Percentiles rank a stretch among this genome's conserved stretches.
Conservation (phyloP, 208 protist species). For the Leishmania arabica region DNA sequence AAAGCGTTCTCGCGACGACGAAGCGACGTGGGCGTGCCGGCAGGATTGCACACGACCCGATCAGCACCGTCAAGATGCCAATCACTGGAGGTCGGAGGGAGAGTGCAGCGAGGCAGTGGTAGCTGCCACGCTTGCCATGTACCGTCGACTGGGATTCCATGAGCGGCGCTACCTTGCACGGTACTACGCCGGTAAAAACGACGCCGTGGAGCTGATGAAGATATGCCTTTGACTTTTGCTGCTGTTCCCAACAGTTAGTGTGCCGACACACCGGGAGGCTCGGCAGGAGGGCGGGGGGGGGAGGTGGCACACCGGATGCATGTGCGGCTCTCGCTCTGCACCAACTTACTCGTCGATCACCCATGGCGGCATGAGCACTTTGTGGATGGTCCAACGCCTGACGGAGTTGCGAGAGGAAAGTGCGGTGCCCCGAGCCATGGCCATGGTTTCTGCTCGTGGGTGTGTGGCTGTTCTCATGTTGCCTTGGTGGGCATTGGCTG, state of each 20-base stretch:
- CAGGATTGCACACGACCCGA: background rate
- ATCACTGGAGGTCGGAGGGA: background rate
- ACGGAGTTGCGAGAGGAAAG: no score
- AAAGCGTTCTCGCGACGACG: background rate
- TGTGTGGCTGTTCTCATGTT: background rate
- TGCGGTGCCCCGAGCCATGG: background rate
- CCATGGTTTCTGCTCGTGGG: background rate
- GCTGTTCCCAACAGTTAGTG: background rate
- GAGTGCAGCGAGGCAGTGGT: background rate
- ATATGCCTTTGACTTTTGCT: background rate
- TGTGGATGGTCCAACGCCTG: background rate
- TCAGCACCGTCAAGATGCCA: background rate
- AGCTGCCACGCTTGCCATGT: constrained; percentile 43
- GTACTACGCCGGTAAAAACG: constrained; percentile 57
- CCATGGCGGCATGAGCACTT: background rate
- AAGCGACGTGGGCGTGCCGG: background rate
- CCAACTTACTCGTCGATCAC: background rate
- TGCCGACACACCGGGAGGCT: background rate
- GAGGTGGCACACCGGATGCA: background rate
- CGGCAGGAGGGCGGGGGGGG: background rate
- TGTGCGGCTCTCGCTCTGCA: background rate
- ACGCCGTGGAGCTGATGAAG: constrained; percentile 76
- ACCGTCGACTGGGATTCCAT: constrained; percentile 49
- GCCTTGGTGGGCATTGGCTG: background rate
- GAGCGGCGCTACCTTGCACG: constrained; percentile 44